Evolutionary conservation across 805 yeast species (phyloP).

Genomic region (Saccharomycodes ludwigii): DNA sequence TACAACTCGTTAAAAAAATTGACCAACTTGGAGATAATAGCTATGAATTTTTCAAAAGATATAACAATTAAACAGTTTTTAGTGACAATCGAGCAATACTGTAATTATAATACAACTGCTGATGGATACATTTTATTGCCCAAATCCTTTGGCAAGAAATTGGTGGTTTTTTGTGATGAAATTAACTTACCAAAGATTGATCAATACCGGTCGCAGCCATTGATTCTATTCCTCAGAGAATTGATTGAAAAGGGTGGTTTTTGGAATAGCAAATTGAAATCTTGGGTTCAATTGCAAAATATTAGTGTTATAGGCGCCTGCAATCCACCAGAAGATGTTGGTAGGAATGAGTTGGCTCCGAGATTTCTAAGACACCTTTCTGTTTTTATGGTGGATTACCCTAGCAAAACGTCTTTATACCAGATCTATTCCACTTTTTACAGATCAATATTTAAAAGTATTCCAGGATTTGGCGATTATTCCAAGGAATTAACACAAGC

Average conservation of each 20-base stretch:
- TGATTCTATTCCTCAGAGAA: constrained; percentile 62
- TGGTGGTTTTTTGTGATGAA: constrained; percentile 85
- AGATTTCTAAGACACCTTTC: constrained; percentile 59
- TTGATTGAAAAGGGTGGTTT: constrained; percentile 65
- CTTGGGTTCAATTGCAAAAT: constrained; percentile 54
- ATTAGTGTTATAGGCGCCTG: constrained; percentile 92
- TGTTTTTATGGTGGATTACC: constrained; percentile 68
- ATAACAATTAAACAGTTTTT: constrained; percentile 52
- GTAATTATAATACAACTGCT: constrained; percentile 42
- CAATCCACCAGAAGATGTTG: constrained; percentile 76
- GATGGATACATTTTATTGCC: constrained; percentile 50
- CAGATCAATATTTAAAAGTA: constrained; percentile 41
- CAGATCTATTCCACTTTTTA: constrained; percentile 58
- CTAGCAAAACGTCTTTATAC: constrained; percentile 44
- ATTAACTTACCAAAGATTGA: constrained; percentile 72
- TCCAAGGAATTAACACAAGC: constrained; percentile 41
- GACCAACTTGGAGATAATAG: constrained; percentile 44
- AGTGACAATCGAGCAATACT: constrained; percentile 58
- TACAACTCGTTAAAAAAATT: constrained; percentile 52
- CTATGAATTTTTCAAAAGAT: constrained; percentile 75
- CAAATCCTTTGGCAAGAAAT: constrained; percentile 46
- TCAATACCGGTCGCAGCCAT: constrained; percentile 58
- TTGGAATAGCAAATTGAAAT: constrained; percentile 47
- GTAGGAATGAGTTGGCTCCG: constrained; percentile 44
- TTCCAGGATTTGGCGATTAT: constrained; percentile 49